Evolutionary conservation across 192 early-diverging fungal species (phyloP), one percentile per base, ranked within the genome.

Genomic region (Coemansia sp.): DNA sequence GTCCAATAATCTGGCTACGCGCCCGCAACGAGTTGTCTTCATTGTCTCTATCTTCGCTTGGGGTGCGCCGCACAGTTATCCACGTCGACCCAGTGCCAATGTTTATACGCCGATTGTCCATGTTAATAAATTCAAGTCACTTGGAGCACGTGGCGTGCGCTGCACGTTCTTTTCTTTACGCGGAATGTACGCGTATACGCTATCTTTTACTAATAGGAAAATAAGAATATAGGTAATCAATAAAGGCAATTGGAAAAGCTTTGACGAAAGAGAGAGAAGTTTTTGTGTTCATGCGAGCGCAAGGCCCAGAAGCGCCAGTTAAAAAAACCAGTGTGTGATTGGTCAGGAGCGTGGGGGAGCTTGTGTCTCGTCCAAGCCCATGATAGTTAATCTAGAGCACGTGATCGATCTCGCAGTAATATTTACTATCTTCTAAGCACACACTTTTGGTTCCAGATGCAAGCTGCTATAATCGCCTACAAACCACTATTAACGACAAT

Each of bases 21-120:
- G 31, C 31, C 57, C 31, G 57, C 57, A 16, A 36, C 15, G 57
- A 3, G 33, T 65, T 55, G 8, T 53, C 57, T 16, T 44, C 41
- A 29, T 38, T 53, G 16, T 61, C 67, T 15, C 43, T 43, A 2
- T 65, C 63, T 12, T 39, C 62, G 40, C 53, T 53, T 11, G 22
- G 43, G 13, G 53, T 50, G 15, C 69, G 72, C 11, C 69, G 75
- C 63, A 73, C 69, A 31, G 72, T 62, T 50, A 83, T 69, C 80
- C 80, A 83, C 27, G 72, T 72, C 38, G 80, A 83, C 69, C 75
- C 62, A 24, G 70, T 61, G 46, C 70, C 70, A 34, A 64, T 36
- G 38, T 66, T 62, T 18, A 73, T 62, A 41, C 70, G 69, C 58
- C 72, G 68, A 31, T 75, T 69, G 27, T 73, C 46, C 75, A 77